Conservation (phyloP, 257 asterid genomes). For the Primulina eburnea region DNA sequence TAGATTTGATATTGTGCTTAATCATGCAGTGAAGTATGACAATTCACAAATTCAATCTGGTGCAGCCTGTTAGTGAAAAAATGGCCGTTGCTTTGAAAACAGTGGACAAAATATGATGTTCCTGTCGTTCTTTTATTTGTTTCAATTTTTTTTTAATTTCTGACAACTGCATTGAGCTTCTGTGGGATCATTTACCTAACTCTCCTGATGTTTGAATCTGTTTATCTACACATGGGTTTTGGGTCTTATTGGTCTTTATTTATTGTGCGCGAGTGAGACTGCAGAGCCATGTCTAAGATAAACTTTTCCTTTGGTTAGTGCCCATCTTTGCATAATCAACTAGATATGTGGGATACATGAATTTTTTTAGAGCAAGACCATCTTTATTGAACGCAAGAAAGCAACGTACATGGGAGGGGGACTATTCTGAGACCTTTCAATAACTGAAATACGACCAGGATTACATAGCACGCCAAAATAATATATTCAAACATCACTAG, state of each 20-base stretch:
- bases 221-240: slow-evolving; percentile 2
- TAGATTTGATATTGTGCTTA: neutral
- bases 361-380: neutral
- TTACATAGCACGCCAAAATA: neutral
- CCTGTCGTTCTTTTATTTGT: neutral
- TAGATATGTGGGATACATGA: neutral
- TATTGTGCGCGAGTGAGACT: neutral
- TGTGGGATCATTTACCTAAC: neutral
- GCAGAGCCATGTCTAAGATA: slow-evolving; percentile 1
- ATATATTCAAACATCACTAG: neutral
- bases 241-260: neutral
- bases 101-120: neutral
- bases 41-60: neutral
- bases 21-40: neutral
- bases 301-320: neutral
- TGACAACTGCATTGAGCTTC: slow-evolving; percentile 11
- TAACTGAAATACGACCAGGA: neutral
- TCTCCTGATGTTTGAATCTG: neutral
- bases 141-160: neutral
- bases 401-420: neutral
- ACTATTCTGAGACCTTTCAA: neutral
- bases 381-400: neutral
- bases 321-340: neutral
- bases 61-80: slow-evolving; percentile 3
- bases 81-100: neutral